Conservation (phyloP, 176 grass and related monocot genomes). For the Thalia dealbata region DNA sequence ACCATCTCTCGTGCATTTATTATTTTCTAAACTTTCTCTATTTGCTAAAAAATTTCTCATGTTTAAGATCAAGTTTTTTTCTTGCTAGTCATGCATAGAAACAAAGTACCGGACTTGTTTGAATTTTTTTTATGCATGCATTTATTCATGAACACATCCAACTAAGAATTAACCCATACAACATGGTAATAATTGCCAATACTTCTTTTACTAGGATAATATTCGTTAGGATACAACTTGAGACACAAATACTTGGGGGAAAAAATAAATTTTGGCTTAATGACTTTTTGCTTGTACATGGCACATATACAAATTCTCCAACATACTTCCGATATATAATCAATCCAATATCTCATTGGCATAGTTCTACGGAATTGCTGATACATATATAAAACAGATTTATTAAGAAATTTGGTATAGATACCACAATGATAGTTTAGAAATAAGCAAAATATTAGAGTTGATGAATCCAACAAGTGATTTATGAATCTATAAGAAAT, state of each 20-base stretch:
- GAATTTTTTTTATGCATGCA: background rate
- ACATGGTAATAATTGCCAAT: too few species aligned
- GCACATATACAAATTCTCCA: background rate
- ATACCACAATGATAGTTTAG: background rate
- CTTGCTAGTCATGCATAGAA: background rate
- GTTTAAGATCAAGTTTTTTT: too few species aligned
- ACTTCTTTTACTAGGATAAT: too few species aligned
- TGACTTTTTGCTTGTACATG: too few species aligned
- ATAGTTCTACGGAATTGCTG: background rate
- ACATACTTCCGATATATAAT: background rate
- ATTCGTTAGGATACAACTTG: too few species aligned
- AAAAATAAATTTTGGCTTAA: too few species aligned
- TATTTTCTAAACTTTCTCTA: background rate
- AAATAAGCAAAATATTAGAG: background rate
- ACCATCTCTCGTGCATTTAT: background rate
- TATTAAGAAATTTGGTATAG: background rate
- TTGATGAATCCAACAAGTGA: background rate
- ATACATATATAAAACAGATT: background rate
- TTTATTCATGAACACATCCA: too few species aligned
- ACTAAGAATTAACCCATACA: too few species aligned
- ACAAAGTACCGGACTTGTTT: background rate
- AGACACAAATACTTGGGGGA: too few species aligned
- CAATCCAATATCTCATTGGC: background rate
- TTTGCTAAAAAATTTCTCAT: background rate
- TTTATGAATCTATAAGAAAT: background rate